Percentiles rank a stretch among this genome's conserved stretches.
Conservation (phyloP, 371 early-diverging fungal species). For the Mortierella sp. region DNA sequence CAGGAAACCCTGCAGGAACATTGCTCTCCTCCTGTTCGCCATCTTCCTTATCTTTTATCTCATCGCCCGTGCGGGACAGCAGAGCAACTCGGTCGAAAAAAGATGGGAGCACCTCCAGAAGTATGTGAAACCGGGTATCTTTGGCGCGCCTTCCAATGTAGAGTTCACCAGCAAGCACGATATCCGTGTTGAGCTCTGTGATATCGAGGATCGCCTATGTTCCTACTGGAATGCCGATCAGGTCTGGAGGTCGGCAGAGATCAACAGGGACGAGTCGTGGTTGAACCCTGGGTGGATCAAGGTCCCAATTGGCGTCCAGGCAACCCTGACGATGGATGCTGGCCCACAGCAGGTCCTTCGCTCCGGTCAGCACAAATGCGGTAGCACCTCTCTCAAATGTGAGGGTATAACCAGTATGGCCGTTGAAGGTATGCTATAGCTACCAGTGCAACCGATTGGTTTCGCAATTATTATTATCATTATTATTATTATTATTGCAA, state of each 20-base stretch:
- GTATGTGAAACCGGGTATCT: conserved; percentile 23
- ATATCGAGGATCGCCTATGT: conserved; percentile 32
- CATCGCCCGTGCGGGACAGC: conserved; percentile 20
- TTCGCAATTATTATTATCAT: too few species aligned
- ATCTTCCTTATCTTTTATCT: conserved; percentile 17
- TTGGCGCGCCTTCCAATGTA: conserved; percentile 45
- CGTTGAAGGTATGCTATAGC: conserved; percentile 29
- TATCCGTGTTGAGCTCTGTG: conserved; percentile 35
- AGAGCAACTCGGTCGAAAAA: conserved; percentile 19
- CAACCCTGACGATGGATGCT: conserved; percentile 23
- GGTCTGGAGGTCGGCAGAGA: conserved; percentile 29
- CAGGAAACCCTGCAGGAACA: conserved; percentile 23
- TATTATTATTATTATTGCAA: too few species aligned
- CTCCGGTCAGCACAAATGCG: conserved; percentile 44
- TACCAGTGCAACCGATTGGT: neutral
- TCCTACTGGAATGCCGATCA: conserved; percentile 31
- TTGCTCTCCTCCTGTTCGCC: conserved; percentile 27
- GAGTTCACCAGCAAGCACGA: conserved; percentile 6
- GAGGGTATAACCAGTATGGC: conserved; percentile 27
- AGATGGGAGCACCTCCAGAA: conserved; percentile 31
- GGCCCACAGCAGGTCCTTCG: conserved; percentile 15
- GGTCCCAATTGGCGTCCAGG: conserved; percentile 38
- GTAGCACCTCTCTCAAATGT: conserved; percentile 12
- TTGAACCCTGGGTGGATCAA: conserved; percentile 39
- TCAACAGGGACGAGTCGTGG: conserved; percentile 43